A percentile compares a stretch with the other conserved stretches of the same genome.
Evolutionary conservation across 2,329 filamentous ascomycete species (phyloP).

Genomic region (Metarhizium sp.): DNA sequence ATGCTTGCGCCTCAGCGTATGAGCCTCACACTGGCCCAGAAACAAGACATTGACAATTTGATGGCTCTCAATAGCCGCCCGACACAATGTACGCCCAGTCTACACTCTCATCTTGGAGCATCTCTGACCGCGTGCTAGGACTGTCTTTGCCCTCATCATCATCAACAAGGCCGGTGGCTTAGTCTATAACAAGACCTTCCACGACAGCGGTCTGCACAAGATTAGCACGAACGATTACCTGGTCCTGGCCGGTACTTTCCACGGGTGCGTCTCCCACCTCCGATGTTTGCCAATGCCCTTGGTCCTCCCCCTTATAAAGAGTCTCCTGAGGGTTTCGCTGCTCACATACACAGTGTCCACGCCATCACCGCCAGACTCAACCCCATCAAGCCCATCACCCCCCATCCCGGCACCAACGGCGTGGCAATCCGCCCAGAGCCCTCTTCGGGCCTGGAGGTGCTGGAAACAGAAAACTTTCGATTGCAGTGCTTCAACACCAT

Average conservation of each 20-base stretch:
- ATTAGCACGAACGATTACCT: conserved; percentile 94
- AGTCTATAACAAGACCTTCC: conserved; percentile 92
- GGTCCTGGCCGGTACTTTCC: conserved; percentile 93
- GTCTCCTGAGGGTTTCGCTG: neutral
- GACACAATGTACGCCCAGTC: neutral
- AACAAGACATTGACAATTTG: neutral
- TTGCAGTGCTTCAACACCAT: conserved; percentile 93
- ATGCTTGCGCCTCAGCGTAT: conserved; percentile 7
- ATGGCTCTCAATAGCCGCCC: neutral
- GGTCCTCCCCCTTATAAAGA: neutral
- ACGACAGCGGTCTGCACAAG: conserved; percentile 73
- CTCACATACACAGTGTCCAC: conserved; percentile 43
- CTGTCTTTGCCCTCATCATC: conserved; percentile 88
- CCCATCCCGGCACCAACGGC: conserved; percentile 25
- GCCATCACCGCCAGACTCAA: conserved; percentile 57
- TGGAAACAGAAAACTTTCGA: conserved; percentile 90
- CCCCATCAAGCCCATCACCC: conserved; percentile 36
- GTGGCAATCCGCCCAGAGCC: conserved; percentile 46
- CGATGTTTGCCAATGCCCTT: conserved; percentile 1
- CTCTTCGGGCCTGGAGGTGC: conserved; percentile 75
- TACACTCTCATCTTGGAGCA: neutral
- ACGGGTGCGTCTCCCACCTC: conserved; percentile 54
- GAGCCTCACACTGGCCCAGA: conserved; percentile 7
- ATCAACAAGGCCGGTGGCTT: conserved; percentile 98
- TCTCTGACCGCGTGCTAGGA: conserved; percentile 46